Percentiles rank a stretch among this genome's conserved stretches.
Conservation (phyloP, 106 monocot species). For the Iris macrosiphon region DNA sequence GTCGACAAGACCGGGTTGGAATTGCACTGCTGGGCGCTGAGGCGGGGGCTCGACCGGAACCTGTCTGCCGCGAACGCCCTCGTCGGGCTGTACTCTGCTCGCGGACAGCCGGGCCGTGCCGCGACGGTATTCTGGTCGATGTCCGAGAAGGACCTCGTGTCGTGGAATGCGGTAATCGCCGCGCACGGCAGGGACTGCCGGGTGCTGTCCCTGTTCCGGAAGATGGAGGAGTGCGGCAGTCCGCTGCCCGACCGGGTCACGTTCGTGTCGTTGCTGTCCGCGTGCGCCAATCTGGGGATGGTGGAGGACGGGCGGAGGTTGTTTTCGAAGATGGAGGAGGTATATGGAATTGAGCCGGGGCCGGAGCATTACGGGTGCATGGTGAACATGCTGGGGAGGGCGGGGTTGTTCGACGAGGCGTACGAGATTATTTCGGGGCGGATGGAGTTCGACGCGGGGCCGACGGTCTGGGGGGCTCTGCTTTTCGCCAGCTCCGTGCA, state of each 20-base stretch:
- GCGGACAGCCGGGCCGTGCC: conserved; percentile 8
- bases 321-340: conserved; percentile 49
- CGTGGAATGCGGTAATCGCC: conserved; percentile 78
- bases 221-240: conserved; percentile 52
- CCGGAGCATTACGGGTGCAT: conserved; percentile 80
- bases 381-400: conserved; percentile 78
- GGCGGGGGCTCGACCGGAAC: conserved; percentile 33
- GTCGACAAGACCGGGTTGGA: conserved; percentile 19
- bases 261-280: conserved; percentile 59
- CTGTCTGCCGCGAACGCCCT: conserved; percentile 60
- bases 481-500: conserved; percentile 62
- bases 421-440: conserved; percentile 21
- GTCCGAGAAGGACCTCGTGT: conserved; percentile 54
- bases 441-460: conserved; percentile 46
- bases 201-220: conserved; percentile 32
- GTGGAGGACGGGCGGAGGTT: conserved; percentile 48
- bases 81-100: conserved; percentile 49
- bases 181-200: conserved; percentile 29
- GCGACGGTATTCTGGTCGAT: conserved; percentile 44
- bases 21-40: conserved; percentile 67
- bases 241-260: conserved; percentile 54
- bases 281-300: conserved; percentile 57
- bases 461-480: conserved; percentile 63
- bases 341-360: conserved; percentile 33
- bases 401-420: conserved; percentile 65